Evolutionary conservation across 106 monocot genomes (phyloP).

Genomic region (Apostasia shenzhenica): DNA sequence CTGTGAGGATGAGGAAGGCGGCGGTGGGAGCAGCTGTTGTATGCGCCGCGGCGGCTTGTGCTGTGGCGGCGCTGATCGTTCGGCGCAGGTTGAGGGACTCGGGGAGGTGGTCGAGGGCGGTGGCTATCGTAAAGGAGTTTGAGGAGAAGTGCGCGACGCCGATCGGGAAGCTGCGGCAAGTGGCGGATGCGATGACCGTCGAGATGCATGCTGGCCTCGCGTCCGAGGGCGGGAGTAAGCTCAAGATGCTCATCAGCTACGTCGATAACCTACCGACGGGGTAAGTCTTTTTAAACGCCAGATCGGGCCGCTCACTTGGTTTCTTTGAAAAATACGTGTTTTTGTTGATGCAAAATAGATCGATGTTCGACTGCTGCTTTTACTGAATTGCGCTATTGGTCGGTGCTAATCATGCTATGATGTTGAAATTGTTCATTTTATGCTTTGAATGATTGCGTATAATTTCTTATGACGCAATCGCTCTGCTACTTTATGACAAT

Average conservation of each 20-base stretch:
- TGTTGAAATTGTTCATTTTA: too few relatives aligned
- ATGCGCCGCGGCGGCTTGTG: constrained; percentile 18
- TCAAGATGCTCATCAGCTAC: constrained; percentile 39
- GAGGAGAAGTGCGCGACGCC: constrained; percentile 25
- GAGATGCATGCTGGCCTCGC: constrained; percentile 39
- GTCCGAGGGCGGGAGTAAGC: constrained; percentile 30
- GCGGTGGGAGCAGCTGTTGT: constrained; percentile 13
- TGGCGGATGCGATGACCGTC: constrained; percentile 29
- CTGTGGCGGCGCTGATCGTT: constrained; percentile 25
- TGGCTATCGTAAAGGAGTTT: constrained; percentile 22
- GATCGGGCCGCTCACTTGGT: too few relatives aligned
- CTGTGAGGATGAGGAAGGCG: constrained; percentile 19
- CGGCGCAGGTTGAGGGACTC: constrained; percentile 19
- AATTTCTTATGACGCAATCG: too few relatives aligned
- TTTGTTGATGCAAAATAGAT: too few relatives aligned
- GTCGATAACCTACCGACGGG: constrained; percentile 30
- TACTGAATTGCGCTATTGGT: too few relatives aligned
- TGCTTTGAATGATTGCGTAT: too few relatives aligned
- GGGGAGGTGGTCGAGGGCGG: constrained; percentile 18
- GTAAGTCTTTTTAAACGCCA: constrained; percentile 6
- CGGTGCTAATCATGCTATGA: too few relatives aligned
- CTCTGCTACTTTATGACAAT: too few relatives aligned
- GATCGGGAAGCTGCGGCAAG: constrained; percentile 18
- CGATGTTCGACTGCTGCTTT: too few relatives aligned
- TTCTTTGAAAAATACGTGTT: too few relatives aligned